phyloP scores from a whole-genome alignment of 768 basidiomycete genomes.

The Porphyrellus cyaneotinctus region DNA sequence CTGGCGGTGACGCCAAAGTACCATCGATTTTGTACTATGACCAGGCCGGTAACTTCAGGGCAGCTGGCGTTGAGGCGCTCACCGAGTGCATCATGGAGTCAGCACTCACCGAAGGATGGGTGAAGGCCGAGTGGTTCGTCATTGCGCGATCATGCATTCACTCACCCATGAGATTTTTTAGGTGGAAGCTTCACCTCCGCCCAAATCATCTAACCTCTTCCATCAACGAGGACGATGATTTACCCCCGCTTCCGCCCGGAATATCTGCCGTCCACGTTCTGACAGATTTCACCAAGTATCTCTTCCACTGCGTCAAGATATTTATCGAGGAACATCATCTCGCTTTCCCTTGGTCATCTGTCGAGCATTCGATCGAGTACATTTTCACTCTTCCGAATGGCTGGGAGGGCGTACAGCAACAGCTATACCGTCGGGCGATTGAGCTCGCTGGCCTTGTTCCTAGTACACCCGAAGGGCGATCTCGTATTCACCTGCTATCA shows the following conservation, averaged over 20 bases:
- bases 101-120: neutral
- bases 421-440: constrained; percentile 13
- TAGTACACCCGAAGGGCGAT: constrained; percentile 3
- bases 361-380: constrained; percentile 13
- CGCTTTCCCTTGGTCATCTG: neutral
- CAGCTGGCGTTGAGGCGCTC: neutral
- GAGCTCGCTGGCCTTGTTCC: constrained; percentile 20
- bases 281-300: neutral
- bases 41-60: neutral
- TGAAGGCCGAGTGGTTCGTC: neutral
- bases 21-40: constrained; percentile 1
- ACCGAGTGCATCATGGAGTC: neutral
- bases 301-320: neutral
- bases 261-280: neutral
- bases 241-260: neutral
- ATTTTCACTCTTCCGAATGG: constrained; percentile 23
- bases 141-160: too few species aligned
- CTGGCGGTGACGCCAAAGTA: neutral
- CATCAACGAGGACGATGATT: neutral
- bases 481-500: constrained; percentile 9
- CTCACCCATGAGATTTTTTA: neutral
- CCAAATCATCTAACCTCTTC: neutral
- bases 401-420: constrained; percentile 9
- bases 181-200: neutral
- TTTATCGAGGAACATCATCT: neutral